A percentile compares a stretch with the other conserved stretches of the same genome.
phyloP scores from a whole-genome alignment of 768 basidiomycete species.

The Cytidiella melzeri region DNA sequence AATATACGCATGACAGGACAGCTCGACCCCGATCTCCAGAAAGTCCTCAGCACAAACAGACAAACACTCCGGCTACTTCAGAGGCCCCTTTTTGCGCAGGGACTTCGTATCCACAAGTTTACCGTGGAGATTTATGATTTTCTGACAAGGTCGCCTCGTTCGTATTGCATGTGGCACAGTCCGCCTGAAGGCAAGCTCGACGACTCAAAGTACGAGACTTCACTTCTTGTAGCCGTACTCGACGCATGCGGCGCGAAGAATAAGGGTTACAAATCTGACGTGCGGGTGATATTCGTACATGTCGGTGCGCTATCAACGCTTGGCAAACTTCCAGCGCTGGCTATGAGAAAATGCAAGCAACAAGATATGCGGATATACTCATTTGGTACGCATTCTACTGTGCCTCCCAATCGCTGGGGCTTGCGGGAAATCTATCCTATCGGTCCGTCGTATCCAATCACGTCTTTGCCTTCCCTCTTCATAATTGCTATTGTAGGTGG shows the following conservation, averaged over 20 bases:
- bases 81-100: constrained; percentile 24
- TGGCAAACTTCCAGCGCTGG: constrained; percentile 42
- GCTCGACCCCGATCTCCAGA: constrained; percentile 14
- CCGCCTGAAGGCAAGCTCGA: constrained; percentile 26
- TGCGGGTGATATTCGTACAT: constrained; percentile 60
- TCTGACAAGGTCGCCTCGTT: constrained; percentile 28
- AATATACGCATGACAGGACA: neutral
- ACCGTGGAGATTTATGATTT: constrained; percentile 43
- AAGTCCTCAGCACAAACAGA: neutral
- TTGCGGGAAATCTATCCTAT: constrained; percentile 61
- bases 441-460: constrained; percentile 36
- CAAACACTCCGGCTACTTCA: neutral
- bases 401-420: constrained; percentile 52
- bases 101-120: constrained; percentile 40
- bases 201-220: constrained; percentile 36
- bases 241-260: constrained; percentile 35
- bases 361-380: constrained; percentile 54
- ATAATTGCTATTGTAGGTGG: constrained; percentile 44
- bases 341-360: constrained; percentile 37
- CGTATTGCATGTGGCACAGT: constrained; percentile 44
- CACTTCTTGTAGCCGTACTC: constrained; percentile 38
- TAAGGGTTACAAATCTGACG: constrained; percentile 33
- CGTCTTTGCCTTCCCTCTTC: neutral
- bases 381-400: constrained; percentile 57
- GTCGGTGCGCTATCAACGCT: constrained; percentile 47